These are phyloP conservation scores for Tephrocybe sp. DNA, from an alignment of 768 basidiomycete species.

Conservation along the genomic window DNA sequence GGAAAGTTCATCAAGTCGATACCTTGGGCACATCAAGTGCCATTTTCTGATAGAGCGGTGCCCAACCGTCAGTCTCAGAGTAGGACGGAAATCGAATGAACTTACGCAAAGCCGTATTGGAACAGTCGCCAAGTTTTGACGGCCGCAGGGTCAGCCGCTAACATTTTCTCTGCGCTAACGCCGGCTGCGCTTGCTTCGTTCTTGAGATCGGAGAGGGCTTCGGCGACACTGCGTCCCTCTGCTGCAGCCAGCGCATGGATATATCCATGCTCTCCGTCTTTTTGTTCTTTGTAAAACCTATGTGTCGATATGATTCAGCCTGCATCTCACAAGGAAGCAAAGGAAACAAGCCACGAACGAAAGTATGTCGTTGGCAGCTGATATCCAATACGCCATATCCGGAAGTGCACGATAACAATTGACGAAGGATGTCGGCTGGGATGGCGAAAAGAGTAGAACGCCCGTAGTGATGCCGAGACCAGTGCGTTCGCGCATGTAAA, in stretches of 20 bases:
- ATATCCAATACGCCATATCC: background rate
- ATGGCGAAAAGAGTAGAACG: background rate
- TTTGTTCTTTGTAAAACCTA: conserved; percentile 16
- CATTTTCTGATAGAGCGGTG: background rate
- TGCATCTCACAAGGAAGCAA: background rate
- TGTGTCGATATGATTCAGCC: background rate
- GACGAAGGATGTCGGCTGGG: background rate
- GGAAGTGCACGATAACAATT: background rate
- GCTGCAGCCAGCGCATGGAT: conserved; percentile 5
- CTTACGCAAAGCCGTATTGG: conserved; percentile 1
- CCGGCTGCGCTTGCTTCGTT: conserved; percentile 1
- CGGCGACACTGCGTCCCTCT: background rate
- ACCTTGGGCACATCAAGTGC: background rate
- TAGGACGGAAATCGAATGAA: background rate
- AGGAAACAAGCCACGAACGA: background rate
- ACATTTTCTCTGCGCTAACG: background rate
- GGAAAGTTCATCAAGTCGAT: background rate
- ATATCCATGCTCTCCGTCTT: conserved; percentile 11
- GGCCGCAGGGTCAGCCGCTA: background rate
- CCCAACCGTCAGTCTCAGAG: background rate
- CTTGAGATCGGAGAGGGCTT: conserved; percentile 11
- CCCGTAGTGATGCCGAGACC: background rate
- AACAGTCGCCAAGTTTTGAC: conserved; percentile 1
- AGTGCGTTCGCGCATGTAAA: background rate
- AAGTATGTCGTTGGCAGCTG: background rate